Conservation (phyloP, 2,329 filamentous ascomycete species). For the Curvularia eragrostidis region DNA sequence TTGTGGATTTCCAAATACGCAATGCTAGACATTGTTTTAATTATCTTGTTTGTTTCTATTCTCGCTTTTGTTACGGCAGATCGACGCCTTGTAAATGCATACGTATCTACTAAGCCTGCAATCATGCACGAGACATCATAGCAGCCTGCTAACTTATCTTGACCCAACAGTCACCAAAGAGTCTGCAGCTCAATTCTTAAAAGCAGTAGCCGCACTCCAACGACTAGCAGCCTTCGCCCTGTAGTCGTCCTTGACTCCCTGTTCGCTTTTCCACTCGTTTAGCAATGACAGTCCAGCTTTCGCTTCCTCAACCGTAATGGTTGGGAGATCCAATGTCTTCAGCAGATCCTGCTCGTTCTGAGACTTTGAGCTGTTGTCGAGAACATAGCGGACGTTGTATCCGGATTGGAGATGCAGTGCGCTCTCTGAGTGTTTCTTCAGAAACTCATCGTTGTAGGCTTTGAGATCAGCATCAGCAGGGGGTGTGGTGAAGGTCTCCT, state of each 20-base stretch:
- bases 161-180: background rate
- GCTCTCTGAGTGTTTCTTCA: conserved; percentile 67
- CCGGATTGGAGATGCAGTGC: conserved; percentile 68
- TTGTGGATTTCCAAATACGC: background rate
- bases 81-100: conserved; percentile 12
- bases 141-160: background rate
- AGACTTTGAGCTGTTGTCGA: conserved; percentile 64
- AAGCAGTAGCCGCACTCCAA: conserved; percentile 51
- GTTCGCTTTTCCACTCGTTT: conserved; percentile 59
- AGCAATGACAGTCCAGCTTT: conserved; percentile 61
- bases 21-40: background rate
- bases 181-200: conserved; percentile 30
- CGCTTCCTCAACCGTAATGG: conserved; percentile 64
- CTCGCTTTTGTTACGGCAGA: conserved; percentile 12
- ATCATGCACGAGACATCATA: conserved; percentile 9
- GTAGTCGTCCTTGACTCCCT: conserved; percentile 59
- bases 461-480: conserved; percentile 63
- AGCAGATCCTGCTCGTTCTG: conserved; percentile 68
- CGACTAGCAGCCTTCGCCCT: conserved; percentile 46
- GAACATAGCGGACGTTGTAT: conserved; percentile 64
- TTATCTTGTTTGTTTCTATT: conserved; percentile 10
- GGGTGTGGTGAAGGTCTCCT: conserved; percentile 69
- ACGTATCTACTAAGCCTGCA: conserved; percentile 9
- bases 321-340: conserved; percentile 62
- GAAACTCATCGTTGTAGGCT: conserved; percentile 71